Evolutionary conservation across 352 stramenopile genomes (phyloP).

Genomic region (Phytophthora megakarya): DNA sequence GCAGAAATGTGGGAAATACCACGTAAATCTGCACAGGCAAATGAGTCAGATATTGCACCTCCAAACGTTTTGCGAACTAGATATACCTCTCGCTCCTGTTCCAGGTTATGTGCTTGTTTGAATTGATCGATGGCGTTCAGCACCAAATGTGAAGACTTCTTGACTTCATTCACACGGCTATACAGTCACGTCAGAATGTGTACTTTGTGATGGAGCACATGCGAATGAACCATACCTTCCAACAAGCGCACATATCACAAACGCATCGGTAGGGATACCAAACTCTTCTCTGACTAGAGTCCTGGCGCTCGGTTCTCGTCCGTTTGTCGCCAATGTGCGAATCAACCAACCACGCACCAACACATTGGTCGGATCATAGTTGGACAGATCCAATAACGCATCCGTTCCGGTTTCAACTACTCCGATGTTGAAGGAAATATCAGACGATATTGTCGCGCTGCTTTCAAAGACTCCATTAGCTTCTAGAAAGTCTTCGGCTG

Average conservation of each 20-base stretch:
- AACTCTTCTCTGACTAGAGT: slow-evolving; percentile 17
- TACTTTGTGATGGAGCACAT: not conserved
- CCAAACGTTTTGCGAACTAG: not conserved
- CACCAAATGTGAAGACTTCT: slow-evolving; percentile 44
- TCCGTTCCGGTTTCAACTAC: slow-evolving; percentile 5
- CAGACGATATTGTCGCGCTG: not conserved
- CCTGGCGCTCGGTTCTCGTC: slow-evolving; percentile 9
- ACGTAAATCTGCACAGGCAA: slow-evolving; percentile 46
- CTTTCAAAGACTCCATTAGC: slow-evolving; percentile 42
- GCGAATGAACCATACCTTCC: slow-evolving; percentile 44
- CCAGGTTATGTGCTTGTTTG: slow-evolving; percentile 6
- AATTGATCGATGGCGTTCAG: slow-evolving; percentile 50
- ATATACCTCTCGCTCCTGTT: slow-evolving; percentile 13
- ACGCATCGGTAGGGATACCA: slow-evolving; percentile 40
- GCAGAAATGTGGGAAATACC: slow-evolving; percentile 52
- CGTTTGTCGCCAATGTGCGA: slow-evolving; percentile 22
- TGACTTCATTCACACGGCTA: slow-evolving; percentile 70
- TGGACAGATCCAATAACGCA: slow-evolving; percentile 39
- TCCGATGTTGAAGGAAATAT: not conserved
- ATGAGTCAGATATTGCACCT: not conserved
- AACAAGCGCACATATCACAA: slow-evolving; percentile 68
- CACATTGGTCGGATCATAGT: slow-evolving; percentile 22
- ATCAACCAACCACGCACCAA: slow-evolving; percentile 17
- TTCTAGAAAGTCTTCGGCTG: slow-evolving; percentile 74
- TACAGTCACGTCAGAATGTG: not conserved